Conservation (phyloP, 441 rosid genomes). For the Populus hybrid region DNA sequence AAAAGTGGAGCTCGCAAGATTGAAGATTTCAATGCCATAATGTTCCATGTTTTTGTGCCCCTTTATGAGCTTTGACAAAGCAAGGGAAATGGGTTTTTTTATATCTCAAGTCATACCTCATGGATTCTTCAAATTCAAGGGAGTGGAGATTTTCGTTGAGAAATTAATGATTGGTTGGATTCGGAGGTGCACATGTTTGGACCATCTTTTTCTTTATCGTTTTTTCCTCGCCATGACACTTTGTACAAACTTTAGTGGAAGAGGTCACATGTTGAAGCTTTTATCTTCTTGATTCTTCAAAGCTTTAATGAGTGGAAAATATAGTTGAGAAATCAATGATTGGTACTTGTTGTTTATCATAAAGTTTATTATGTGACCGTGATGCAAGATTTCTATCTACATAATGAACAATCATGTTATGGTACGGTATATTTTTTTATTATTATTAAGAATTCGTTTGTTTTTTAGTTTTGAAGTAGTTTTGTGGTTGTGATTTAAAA, state of each 20-base stretch:
- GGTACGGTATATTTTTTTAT: neutral
- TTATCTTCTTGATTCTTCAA: neutral
- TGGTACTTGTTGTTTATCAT: neutral
- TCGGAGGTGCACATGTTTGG: neutral
- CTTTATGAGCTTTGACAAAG: neutral
- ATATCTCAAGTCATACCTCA: neutral
- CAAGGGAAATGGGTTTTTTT: neutral
- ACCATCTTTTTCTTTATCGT: neutral
- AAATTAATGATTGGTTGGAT: neutral
- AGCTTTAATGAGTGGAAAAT: neutral
- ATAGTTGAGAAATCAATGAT: constrained; percentile 9
- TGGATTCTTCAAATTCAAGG: neutral
- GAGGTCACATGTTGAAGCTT: neutral
- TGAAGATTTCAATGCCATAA: neutral
- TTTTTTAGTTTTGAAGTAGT: too few species aligned
- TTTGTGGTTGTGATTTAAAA: too few species aligned
- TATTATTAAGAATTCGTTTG: too few species aligned
- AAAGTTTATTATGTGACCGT: neutral
- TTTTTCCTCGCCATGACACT: neutral
- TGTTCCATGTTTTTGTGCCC: neutral
- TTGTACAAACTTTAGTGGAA: neutral
- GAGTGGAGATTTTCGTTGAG: neutral
- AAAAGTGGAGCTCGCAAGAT: neutral
- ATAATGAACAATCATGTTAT: neutral
- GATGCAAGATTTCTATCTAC: neutral